These are phyloP conservation scores for Fusarium luffae DNA, from an alignment of 2,329 filamentous ascomycete species.

Conservation along the genomic window DNA sequence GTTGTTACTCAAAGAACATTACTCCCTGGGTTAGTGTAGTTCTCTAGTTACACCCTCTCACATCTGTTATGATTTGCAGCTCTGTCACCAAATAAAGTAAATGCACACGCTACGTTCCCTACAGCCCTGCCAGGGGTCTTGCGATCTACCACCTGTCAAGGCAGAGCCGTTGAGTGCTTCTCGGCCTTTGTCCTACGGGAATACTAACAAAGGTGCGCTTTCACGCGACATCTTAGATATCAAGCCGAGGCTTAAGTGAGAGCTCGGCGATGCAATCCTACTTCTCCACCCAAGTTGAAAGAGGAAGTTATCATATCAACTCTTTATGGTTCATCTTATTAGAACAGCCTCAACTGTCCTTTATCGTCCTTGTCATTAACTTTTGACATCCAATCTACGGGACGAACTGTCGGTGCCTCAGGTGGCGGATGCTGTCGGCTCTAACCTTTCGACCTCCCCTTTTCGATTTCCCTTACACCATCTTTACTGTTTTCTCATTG, in stretches of 20 bases:
- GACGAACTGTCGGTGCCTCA: conserved; percentile 35
- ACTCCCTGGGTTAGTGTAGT: conserved; percentile 28
- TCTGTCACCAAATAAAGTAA: conserved; percentile 20
- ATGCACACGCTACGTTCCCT: conserved; percentile 2
- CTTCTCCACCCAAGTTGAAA: conserved; percentile 8
- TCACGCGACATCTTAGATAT: conserved; percentile 30
- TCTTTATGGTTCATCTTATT: conserved; percentile 17
- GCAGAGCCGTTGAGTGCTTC: conserved; percentile 11
- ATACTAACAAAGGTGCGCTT: conserved; percentile 7
- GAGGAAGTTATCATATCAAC: conserved; percentile 12
- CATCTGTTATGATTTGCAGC: conserved; percentile 33
- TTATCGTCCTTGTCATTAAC: conserved; percentile 11
- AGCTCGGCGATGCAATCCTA: conserved; percentile 23
- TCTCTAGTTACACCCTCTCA: conserved; percentile 23
- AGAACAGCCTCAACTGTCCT: conserved; percentile 14
- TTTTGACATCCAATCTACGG: conserved; percentile 14
- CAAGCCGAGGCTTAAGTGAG: conserved; percentile 35
- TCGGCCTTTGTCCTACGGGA: conserved; percentile 10
- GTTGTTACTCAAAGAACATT: conserved; percentile 23
- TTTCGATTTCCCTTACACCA: conserved; percentile 36
- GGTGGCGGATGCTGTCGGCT: conserved; percentile 29
- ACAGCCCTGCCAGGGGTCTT: conserved; percentile 30
- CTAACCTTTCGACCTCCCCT: conserved; percentile 18
- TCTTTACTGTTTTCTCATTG: conserved; percentile 26
- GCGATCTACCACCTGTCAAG: conserved; percentile 35